Evolutionary conservation across 345 rosid genomes (phyloP).

Genomic region (Boechera retrofracta): DNA sequence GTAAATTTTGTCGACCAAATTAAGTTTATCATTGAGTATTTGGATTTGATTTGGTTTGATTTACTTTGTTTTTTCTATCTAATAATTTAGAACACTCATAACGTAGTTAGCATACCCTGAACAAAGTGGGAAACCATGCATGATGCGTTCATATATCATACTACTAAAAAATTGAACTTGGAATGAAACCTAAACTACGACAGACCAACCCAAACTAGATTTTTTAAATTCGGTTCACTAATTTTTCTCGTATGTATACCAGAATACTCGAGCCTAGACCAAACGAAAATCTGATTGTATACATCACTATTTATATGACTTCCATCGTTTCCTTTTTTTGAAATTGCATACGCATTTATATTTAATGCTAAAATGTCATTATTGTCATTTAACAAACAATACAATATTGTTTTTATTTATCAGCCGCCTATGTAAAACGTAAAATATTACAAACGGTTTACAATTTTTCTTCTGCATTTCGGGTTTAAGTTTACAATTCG

Average conservation of each 20-base stretch:
- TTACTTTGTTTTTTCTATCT: background rate
- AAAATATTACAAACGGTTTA: background rate
- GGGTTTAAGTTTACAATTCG: background rate
- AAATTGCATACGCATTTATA: background rate
- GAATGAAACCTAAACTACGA: background rate
- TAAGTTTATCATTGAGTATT: background rate
- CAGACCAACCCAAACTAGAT: background rate
- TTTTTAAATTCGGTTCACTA: background rate
- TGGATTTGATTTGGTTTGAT: background rate
- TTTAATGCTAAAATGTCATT: background rate
- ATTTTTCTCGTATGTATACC: background rate
- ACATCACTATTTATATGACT: too few species aligned
- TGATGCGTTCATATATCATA: background rate
- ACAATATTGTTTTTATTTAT: background rate
- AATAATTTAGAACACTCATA: background rate
- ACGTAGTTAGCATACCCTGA: background rate
- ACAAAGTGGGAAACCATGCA: slow-evolving; percentile 3
- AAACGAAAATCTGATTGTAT: too few species aligned
- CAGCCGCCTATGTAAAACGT: background rate
- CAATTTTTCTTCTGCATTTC: background rate
- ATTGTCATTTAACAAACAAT: background rate
- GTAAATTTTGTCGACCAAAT: background rate
- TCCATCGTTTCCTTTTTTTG: too few species aligned
- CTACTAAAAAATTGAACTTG: background rate
- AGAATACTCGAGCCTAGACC: background rate